These are phyloP conservation scores for Claviceps purpurea DNA, from an alignment of 2,329 filamentous ascomycete species.

Conservation along the genomic window DNA sequence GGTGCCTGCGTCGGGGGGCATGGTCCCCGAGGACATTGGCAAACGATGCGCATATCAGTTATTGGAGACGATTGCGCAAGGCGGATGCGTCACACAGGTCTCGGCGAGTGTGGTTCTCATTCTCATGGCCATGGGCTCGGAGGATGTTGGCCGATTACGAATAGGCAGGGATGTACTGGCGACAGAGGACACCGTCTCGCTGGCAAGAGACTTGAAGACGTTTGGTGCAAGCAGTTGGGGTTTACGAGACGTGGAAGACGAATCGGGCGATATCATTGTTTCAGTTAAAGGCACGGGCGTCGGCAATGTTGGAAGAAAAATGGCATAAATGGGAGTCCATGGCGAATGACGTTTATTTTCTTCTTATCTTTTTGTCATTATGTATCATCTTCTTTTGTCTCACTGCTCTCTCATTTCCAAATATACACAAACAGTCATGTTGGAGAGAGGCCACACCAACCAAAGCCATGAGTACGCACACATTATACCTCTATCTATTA, in stretches of 20 bases:
- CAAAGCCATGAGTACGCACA: background rate
- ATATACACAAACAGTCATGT: background rate
- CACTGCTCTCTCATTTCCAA: background rate
- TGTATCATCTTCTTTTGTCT: background rate
- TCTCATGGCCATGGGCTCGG: conserved; percentile 95
- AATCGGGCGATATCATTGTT: conserved; percentile 62
- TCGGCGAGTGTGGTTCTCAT: conserved; percentile 65
- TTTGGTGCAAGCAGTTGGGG: conserved; percentile 91
- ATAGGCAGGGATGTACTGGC: conserved; percentile 72
- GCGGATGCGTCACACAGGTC: conserved; percentile 65
- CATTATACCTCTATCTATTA: conserved; percentile 9
- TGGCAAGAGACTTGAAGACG: conserved; percentile 74
- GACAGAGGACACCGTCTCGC: conserved; percentile 62
- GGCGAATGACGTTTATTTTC: background rate
- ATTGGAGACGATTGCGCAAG: conserved; percentile 66
- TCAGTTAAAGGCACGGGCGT: conserved; percentile 89
- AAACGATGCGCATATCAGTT: conserved; percentile 80
- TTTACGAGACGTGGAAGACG: conserved; percentile 57
- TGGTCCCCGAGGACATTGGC: conserved; percentile 81
- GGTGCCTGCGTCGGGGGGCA: conserved; percentile 62
- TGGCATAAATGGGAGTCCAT: conserved; percentile 34
- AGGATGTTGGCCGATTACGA: conserved; percentile 81
- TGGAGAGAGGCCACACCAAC: no score
- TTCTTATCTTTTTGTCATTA: background rate
- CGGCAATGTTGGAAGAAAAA: conserved; percentile 88